Conservation (phyloP, 176 grass and related monocot species). For the Triticum turgidum region DNA sequence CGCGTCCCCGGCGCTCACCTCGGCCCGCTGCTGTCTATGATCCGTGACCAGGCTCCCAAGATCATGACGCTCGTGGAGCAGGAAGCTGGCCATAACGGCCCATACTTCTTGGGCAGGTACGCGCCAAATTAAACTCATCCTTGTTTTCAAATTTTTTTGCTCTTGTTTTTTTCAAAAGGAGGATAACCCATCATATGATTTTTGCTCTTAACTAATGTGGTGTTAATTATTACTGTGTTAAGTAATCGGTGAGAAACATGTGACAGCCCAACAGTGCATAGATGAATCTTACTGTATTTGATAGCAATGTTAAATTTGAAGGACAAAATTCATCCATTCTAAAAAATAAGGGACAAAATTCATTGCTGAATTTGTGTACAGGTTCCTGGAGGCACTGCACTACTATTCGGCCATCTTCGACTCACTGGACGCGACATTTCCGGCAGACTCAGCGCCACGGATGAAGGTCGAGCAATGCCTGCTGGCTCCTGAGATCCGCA, state of each 20-base stretch:
- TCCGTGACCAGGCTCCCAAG: slow-evolving; percentile 59
- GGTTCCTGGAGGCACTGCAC: slow-evolving; percentile 83
- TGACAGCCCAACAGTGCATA: background rate
- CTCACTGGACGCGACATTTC: slow-evolving; percentile 61
- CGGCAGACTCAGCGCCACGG: slow-evolving; percentile 44
- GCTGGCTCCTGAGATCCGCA: slow-evolving; percentile 62
- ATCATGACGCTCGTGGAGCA: slow-evolving; percentile 89
- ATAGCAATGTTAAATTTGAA: background rate
- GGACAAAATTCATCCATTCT: background rate
- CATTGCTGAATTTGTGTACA: background rate
- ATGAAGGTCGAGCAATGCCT: slow-evolving; percentile 74
- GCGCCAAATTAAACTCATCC: background rate
- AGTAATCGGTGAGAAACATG: background rate
- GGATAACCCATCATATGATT: too few species aligned
- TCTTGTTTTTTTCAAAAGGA: background rate
- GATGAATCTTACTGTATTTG: background rate
- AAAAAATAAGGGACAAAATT: background rate
- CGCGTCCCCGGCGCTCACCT: slow-evolving; percentile 53
- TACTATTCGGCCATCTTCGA: slow-evolving; percentile 98
- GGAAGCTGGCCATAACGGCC: slow-evolving; percentile 79
- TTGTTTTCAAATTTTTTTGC: background rate
- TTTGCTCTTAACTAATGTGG: too few species aligned
- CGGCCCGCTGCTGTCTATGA: slow-evolving; percentile 52
- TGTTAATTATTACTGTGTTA: too few species aligned
- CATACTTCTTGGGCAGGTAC: slow-evolving; percentile 65